A percentile compares a stretch with the other conserved stretches of the same genome.
These are phyloP conservation scores for Styphnolobium japonicum DNA, from an alignment of 306 rosid genomes.

Conservation along the genomic window DNA sequence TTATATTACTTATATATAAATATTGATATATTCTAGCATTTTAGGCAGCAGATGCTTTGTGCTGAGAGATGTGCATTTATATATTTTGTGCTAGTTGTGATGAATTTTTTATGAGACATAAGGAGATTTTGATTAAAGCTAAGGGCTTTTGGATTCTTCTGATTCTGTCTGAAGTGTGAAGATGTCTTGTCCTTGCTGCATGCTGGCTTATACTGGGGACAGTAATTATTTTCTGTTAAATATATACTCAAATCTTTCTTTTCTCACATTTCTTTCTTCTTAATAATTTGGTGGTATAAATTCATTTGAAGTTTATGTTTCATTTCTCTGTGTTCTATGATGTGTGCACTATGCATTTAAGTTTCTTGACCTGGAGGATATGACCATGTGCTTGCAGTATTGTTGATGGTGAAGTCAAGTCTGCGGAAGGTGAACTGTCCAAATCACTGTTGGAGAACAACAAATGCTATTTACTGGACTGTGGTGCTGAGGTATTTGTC, in stretches of 20 bases:
- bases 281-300: neutral
- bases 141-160: constrained; percentile 8
- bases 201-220: neutral
- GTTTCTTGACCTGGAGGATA: constrained; percentile 23
- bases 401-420: constrained; percentile 68
- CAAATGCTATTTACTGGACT: constrained; percentile 89
- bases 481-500: constrained; percentile 83
- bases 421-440: constrained; percentile 77
- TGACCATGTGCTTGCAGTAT: constrained; percentile 54
- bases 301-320: constrained; percentile 7
- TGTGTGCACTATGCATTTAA: constrained; percentile 8
- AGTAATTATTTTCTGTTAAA: constrained; percentile 12
- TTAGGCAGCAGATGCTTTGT: neutral
- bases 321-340: neutral
- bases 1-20: neutral
- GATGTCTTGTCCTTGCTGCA: neutral
- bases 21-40: neutral
- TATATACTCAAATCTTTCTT: neutral
- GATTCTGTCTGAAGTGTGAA: constrained; percentile 14
- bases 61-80: neutral
- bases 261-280: neutral
- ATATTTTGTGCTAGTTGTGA: neutral
- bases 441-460: constrained; percentile 86
- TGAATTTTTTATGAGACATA: neutral
- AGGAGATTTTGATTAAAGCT: neutral